Percentiles rank a stretch among this genome's conserved stretches.
phyloP scores from a whole-genome alignment of 2,329 filamentous ascomycete species.

The Xylaria multiplex region DNA sequence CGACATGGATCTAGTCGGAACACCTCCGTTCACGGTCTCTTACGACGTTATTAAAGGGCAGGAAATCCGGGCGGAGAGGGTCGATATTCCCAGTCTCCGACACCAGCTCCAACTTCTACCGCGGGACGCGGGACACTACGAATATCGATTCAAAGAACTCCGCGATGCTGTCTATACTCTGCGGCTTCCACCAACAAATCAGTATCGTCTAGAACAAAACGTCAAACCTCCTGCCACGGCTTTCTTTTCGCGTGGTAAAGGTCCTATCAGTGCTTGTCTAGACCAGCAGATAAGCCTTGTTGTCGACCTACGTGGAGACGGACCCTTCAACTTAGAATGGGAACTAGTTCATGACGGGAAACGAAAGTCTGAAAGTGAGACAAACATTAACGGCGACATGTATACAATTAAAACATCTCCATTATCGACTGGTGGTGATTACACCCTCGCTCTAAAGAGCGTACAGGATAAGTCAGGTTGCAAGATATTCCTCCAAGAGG shows the following conservation, averaged over 20 bases:
- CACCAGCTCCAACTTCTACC: slow-evolving; percentile 88
- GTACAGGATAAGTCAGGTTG: slow-evolving; percentile 89
- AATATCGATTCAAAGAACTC: slow-evolving; percentile 84
- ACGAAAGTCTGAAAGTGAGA: slow-evolving; percentile 73
- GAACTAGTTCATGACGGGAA: slow-evolving; percentile 91
- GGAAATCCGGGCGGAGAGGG: slow-evolving; percentile 63
- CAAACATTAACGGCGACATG: slow-evolving; percentile 68
- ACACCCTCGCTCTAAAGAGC: slow-evolving; percentile 84
- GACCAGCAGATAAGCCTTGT: slow-evolving; percentile 81
- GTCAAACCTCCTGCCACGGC: slow-evolving; percentile 94
- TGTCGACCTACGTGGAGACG: slow-evolving; percentile 80
- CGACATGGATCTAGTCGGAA: slow-evolving; percentile 88
- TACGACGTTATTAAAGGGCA: slow-evolving; percentile 78
- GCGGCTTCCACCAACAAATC: slow-evolving; percentile 46
- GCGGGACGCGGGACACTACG: slow-evolving; percentile 82
- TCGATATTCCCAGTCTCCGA: slow-evolving; percentile 75
- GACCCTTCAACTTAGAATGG: slow-evolving; percentile 90
- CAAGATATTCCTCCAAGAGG: slow-evolving; percentile 85
- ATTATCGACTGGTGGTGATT: slow-evolving; percentile 85
- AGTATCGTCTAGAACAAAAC: slow-evolving; percentile 75
- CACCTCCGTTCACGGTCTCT: slow-evolving; percentile 85
- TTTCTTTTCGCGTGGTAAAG: slow-evolving; percentile 67
- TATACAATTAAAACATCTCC: slow-evolving; percentile 80
- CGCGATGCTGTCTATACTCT: slow-evolving; percentile 84
- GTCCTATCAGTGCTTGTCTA: slow-evolving; percentile 76